Base-by-base conservation (phyloP, 2,329 filamentous ascomycete genomes). In the Colletotrichum navitas region DNA sequence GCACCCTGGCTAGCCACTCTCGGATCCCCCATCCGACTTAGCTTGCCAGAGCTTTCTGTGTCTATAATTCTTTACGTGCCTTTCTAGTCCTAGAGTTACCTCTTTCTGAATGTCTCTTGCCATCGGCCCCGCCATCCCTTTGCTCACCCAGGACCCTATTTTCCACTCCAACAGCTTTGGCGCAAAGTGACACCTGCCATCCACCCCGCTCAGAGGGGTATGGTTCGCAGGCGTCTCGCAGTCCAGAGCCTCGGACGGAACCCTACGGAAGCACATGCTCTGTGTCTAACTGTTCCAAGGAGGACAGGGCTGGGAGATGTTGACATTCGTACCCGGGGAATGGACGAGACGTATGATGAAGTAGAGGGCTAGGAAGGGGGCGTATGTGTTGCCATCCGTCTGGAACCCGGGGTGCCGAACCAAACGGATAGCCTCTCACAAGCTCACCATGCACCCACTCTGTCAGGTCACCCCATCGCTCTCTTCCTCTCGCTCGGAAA, bases 11-110 rank as follows among this genome's bases (percentile, higher is more conserved):
- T 49, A 58, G 54, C 18, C 47, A 16, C 59, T 43, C 71, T 67
- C 60, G 55, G 63, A 66, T 63, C 49, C 63, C 69, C 68, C 67
- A 74, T 66, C 66, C 72, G 73, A 68, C 47, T 51, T 66, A 47
- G 52, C 72, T 61, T 60, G 63, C 60, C 66, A 65, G 63, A 70
- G 66, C 59, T 75, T 68, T 55, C 55, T 56, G 12, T 21, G 61
- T 34, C 63, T 65, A 55, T 64, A 66, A 54, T 66, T 61, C 73
- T 56, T 43, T 52, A 49, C 45, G 34, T 51, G 59, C 47, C 65
- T 52, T 67, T 74, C 41, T 68, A 41, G 26, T 63, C 56, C 39
- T 51, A 43, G 29, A 34, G 32, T 59, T 61, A 64, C 51, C 71
- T 66, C 63, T 60, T 34, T 68, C 24, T 36, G 21, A 68, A 14